phyloP scores from a whole-genome alignment of 2,329 filamentous ascomycete species.

The Clarireedia hainanense region DNA sequence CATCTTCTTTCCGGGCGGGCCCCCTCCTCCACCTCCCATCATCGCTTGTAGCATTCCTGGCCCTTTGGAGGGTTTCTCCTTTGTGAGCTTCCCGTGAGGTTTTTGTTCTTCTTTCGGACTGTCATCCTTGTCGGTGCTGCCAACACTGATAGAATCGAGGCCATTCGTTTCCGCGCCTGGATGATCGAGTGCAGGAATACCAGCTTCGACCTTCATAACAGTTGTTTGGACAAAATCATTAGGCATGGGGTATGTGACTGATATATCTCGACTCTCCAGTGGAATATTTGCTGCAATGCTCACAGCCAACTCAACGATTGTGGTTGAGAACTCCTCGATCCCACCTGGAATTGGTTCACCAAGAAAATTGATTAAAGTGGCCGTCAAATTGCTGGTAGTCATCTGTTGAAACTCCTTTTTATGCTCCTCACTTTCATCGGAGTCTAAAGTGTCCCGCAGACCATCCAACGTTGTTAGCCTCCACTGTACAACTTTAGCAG shows the following conservation, averaged over 20 bases:
- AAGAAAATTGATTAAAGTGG: constrained; percentile 64
- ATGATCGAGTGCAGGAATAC: constrained; percentile 52
- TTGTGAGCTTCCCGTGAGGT: constrained; percentile 21
- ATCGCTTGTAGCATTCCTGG: constrained; percentile 32
- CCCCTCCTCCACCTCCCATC: constrained; percentile 18
- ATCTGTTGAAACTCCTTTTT: constrained; percentile 61
- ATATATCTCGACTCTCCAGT: constrained; percentile 83
- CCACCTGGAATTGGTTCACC: constrained; percentile 70
- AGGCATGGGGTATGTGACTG: constrained; percentile 77
- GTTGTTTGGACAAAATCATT: constrained; percentile 61
- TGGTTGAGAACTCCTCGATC: constrained; percentile 79
- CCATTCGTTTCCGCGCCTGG: constrained; percentile 23
- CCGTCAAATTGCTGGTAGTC: constrained; percentile 60
- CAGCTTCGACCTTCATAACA: constrained; percentile 76
- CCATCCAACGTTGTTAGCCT: constrained; percentile 89
- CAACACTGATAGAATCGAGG: constrained; percentile 25
- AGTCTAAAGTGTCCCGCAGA: constrained; percentile 62
- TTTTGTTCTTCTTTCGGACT: constrained; percentile 23
- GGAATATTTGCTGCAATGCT: constrained; percentile 81
- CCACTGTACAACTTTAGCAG: constrained; percentile 85
- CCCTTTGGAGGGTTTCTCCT: constrained; percentile 24
- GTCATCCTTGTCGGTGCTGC: constrained; percentile 28
- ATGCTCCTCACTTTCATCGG: constrained; percentile 57
- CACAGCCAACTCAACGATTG: constrained; percentile 88
- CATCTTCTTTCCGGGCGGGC: constrained; percentile 21